Percentiles rank a stretch among this genome's conserved stretches.
phyloP scores from a whole-genome alignment of 768 basidiomycete genomes.

The Amanita polypyramis region DNA sequence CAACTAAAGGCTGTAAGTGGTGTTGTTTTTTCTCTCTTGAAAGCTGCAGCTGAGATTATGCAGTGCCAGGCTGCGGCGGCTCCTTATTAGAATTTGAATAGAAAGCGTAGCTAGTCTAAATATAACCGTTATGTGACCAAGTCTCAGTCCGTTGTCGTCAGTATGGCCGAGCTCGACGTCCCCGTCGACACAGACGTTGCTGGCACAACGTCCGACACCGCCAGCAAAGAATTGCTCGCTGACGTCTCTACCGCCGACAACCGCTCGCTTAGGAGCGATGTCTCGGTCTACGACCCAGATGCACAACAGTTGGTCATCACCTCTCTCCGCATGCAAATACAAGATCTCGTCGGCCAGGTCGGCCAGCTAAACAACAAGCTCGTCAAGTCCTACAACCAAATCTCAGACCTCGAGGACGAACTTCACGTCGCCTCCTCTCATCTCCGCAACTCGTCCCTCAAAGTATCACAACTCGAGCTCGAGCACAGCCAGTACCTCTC shows the following conservation, averaged over 20 bases:
- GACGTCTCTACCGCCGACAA: not conserved
- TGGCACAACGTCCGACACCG: not conserved
- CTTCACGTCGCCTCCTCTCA: slow-evolving; percentile 58
- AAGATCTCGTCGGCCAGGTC: slow-evolving; percentile 85
- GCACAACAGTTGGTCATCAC: slow-evolving; percentile 80
- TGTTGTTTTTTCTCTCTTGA: not conserved
- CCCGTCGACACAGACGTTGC: not conserved
- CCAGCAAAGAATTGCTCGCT: not conserved
- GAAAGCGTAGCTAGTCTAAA: not conserved
- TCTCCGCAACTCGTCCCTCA: slow-evolving; percentile 48
- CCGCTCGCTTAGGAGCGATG: slow-evolving; percentile 2
- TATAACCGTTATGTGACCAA: not conserved
- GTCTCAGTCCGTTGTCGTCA: not conserved
- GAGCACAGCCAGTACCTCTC: slow-evolving; percentile 84
- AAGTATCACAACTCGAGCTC: slow-evolving; percentile 70
- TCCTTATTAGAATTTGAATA: not conserved
- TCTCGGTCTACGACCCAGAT: slow-evolving; percentile 29
- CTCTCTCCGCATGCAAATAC: slow-evolving; percentile 70
- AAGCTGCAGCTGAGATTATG: slow-evolving; percentile 6
- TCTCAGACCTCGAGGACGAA: slow-evolving; percentile 89
- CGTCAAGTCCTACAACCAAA: slow-evolving; percentile 82
- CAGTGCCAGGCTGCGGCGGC: slow-evolving; percentile 73
- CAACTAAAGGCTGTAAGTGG: slow-evolving; percentile 75
- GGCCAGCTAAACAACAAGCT: slow-evolving; percentile 88
- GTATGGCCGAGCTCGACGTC: not conserved